Conservation (phyloP, 257 asterid genomes). For the Mentha longifolia region DNA sequence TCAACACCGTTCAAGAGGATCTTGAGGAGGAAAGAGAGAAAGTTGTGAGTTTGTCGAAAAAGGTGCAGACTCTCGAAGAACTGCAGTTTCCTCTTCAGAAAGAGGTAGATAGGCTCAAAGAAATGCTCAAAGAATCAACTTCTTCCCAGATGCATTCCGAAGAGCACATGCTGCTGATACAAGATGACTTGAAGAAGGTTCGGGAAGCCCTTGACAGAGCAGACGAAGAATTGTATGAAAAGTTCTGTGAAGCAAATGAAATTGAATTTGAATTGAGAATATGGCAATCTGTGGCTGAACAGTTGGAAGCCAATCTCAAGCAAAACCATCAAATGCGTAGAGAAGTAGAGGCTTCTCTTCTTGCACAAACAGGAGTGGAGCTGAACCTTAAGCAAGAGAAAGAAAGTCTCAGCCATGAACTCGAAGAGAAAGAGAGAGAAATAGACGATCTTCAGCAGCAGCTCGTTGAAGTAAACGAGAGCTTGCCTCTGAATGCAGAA, state of each 20-base stretch:
- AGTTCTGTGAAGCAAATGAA: conserved; percentile 64
- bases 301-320: conserved; percentile 59
- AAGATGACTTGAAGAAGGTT: conserved; percentile 54
- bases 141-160: conserved; percentile 42
- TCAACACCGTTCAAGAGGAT: conserved; percentile 50
- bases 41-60: conserved; percentile 50
- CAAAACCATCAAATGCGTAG: conserved; percentile 62
- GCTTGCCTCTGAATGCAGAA: conserved; percentile 29
- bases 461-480: conserved; percentile 44
- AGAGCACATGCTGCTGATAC: conserved; percentile 57
- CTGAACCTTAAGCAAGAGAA: conserved; percentile 68
- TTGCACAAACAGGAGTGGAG: conserved; percentile 67
- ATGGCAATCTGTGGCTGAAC: conserved; percentile 78
- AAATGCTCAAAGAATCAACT: conserved; percentile 57
- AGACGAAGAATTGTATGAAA: conserved; percentile 66
- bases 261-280: conserved; percentile 72
- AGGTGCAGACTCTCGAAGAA: conserved; percentile 47
- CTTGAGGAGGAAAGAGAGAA: conserved; percentile 63
- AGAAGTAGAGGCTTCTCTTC: conserved; percentile 87
- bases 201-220: conserved; percentile 63
- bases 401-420: conserved; percentile 45
- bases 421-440: conserved; percentile 56
- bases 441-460: conserved; percentile 57
- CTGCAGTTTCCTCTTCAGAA: conserved; percentile 54
- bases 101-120: conserved; percentile 54